Base-by-base conservation (phyloP, 2,329 filamentous ascomycete genomes). In the Penicillium sp. region DNA sequence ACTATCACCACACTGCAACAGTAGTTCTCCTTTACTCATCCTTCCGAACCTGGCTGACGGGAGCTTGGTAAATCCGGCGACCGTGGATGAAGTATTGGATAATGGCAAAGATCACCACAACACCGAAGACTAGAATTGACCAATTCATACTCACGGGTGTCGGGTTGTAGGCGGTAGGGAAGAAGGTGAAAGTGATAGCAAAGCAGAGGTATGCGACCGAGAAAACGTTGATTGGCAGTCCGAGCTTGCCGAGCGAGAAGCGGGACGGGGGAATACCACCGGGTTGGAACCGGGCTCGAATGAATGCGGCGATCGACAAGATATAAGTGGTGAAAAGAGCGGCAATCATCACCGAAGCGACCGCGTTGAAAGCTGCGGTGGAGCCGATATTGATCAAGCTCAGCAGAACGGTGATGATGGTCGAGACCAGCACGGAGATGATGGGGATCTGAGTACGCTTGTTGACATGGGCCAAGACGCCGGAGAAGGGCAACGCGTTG, bases 321-420 rank as follows among this genome's bases (percentile, higher is more conserved):
- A 81, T 73, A 59, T 82, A 82, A 16, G 77, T 79, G 18, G 74
- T 74, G 44, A 81, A 76, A 14, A 82, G 72, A 1, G 77, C 75
- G 30, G 73, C 76, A 45, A 80, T 71, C 24, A 75, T 75, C 11
- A 83, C 70, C 1, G 78, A 81, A n/a, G 78, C 73, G 55, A 82
- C 75, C 50, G 76, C 78, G 58, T 81, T 78, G 64, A 82, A 80
- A 4, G 79, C 80, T 6, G 74, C 72, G 2, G 72, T 66, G n/a
- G 74, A 80, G 35, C 76, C 79, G 49, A 81, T 75, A 64, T 78
- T 79, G 68, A 81, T 80, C 48, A 80, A 67, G 9, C 72, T 74
- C 13, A 73, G 67, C 8, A 78, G 63, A 9, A 68, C 61, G 28
- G 65, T 63, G 44, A 73, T 64, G n/a, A 62, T 55, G 3, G 66